These are phyloP conservation scores for Neurospora africana DNA, from an alignment of 495 filamentous ascomycete genomes.

Conservation along the genomic window DNA sequence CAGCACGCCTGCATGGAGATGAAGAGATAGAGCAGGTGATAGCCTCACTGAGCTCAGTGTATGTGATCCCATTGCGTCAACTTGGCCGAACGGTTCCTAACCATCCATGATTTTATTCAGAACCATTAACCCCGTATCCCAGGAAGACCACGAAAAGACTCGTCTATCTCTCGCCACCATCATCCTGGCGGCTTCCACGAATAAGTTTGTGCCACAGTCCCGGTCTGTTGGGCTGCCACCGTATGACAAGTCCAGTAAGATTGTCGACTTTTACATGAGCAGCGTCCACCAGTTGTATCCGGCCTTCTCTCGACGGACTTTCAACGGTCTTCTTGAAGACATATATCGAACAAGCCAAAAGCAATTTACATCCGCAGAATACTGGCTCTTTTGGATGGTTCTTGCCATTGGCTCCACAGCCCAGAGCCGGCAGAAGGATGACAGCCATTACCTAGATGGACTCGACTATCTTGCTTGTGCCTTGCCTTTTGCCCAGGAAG, in stretches of 20 bases:
- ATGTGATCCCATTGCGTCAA: not conserved
- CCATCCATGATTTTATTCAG: not conserved
- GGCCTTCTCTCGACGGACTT: constrained; percentile 61
- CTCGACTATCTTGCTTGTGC: constrained; percentile 58
- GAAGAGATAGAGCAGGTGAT: not conserved
- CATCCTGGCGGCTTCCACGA: constrained; percentile 61
- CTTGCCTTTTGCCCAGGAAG: constrained; percentile 62
- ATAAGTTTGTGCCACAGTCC: constrained; percentile 50
- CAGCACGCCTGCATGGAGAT: constrained; percentile 20
- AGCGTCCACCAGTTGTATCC: constrained; percentile 72
- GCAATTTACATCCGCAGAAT: constrained; percentile 59
- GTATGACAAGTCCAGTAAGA: constrained; percentile 48
- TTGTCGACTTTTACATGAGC: constrained; percentile 74
- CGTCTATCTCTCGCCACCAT: constrained; percentile 23
- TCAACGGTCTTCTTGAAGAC: constrained; percentile 67
- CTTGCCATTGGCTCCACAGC: constrained; percentile 68
- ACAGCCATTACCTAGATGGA: constrained; percentile 53
- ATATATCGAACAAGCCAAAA: constrained; percentile 57
- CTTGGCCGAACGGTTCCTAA: not conserved
- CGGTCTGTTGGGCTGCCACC: constrained; percentile 50
- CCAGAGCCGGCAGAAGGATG: constrained; percentile 55
- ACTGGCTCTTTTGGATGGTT: constrained; percentile 82
- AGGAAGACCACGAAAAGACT: not conserved
- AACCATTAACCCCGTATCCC: not conserved
- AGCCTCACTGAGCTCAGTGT: not conserved